Conservation (phyloP, 345 rosid genomes). For the Linum tenue region DNA sequence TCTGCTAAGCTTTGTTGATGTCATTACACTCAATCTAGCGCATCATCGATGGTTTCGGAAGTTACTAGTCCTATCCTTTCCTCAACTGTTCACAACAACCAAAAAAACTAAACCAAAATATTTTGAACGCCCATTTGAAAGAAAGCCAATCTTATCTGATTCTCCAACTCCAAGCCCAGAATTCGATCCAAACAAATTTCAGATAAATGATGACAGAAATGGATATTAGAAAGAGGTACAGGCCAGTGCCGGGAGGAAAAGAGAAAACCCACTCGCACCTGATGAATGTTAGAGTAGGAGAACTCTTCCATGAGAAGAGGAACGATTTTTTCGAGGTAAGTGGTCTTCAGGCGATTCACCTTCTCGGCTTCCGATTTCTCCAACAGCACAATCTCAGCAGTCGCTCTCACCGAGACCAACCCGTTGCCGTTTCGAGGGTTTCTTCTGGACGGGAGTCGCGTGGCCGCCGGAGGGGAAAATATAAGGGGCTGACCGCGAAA, state of each 20-base stretch:
- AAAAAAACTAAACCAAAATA: neutral
- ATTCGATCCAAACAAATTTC: neutral
- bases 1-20: no score
- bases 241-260: neutral
- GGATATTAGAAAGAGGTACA: neutral
- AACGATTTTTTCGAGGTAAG: slow-evolving; percentile 67
- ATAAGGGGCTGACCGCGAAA: slow-evolving; percentile 44
- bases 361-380: slow-evolving; percentile 78
- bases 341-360: slow-evolving; percentile 49
- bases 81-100: neutral
- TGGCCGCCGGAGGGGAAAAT: slow-evolving; percentile 27
- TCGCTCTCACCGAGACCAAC: slow-evolving; percentile 42
- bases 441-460: slow-evolving; percentile 19
- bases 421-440: slow-evolving; percentile 24
- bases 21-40: no score
- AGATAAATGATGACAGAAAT: neutral
- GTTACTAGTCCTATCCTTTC: neutral
- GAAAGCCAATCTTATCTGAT: no score
- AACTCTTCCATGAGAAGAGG: slow-evolving; percentile 84
- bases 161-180: no score
- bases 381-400: slow-evolving; percentile 52
- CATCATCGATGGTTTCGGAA: no score
- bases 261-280: slow-evolving; percentile 28
- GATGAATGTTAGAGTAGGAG: slow-evolving; percentile 63
- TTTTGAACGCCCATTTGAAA: no score